These are phyloP conservation scores for Tarenaya hassleriana DNA, from an alignment of 345 rosid genomes.

Conservation along the genomic window DNA sequence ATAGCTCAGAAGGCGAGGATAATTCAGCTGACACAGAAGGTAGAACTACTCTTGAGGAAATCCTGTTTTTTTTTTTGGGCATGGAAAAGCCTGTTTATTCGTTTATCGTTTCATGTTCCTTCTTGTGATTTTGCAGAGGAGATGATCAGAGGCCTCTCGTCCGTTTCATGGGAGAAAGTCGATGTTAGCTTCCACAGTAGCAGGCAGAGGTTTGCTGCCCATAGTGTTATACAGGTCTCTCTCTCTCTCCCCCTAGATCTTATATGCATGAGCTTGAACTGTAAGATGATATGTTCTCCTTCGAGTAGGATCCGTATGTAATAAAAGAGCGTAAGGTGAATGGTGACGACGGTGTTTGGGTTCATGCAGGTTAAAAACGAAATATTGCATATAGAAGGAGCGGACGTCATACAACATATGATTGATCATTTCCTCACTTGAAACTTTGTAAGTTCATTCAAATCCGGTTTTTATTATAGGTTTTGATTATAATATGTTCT, in stretches of 20 bases:
- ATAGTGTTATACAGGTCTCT: constrained; percentile 88
- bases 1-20: constrained; percentile 34
- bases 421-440: constrained; percentile 68
- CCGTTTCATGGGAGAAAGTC: constrained; percentile 88
- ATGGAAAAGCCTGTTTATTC: not conserved
- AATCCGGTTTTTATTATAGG: too few species aligned
- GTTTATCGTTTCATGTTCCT: not conserved
- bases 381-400: constrained; percentile 67
- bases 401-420: constrained; percentile 82
- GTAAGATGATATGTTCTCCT: not conserved
- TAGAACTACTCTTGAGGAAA: constrained; percentile 23
- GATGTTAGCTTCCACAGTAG: constrained; percentile 89
- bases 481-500: too few species aligned
- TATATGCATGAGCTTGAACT: not conserved
- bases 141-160: constrained; percentile 67
- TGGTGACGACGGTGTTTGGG: too few species aligned
- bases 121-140: constrained; percentile 48
- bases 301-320: constrained; percentile 3
- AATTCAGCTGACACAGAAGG: constrained; percentile 73
- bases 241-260: constrained; percentile 16
- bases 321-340: constrained; percentile 1
- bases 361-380: constrained; percentile 69
- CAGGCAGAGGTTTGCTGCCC: constrained; percentile 85
- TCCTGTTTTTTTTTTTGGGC: not conserved
- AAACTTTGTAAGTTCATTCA: too few species aligned